Evolutionary conservation across 768 basidiomycete genomes (phyloP).

Genomic region (Russula foetens): DNA sequence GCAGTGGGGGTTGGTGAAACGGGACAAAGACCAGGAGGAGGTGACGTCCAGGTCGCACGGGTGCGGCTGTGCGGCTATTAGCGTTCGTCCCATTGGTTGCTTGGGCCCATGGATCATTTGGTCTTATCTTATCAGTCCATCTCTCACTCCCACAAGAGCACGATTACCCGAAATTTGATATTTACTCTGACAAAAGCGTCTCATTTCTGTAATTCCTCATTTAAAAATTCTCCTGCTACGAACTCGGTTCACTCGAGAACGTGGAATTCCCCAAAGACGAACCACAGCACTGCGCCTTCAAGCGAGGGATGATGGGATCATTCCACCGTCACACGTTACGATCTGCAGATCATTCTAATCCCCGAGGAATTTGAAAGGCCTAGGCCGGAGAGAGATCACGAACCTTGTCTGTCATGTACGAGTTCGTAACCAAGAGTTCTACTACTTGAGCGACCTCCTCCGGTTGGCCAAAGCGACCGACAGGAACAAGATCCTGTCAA

Average conservation of each 20-base stretch:
- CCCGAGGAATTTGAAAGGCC: neutral
- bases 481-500: conserved; percentile 37
- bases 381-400: conserved; percentile 7
- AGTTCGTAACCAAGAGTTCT: conserved; percentile 41
- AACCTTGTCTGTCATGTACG: conserved; percentile 53
- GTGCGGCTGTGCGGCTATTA: neutral
- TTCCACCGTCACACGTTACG: conserved; percentile 18
- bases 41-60: conserved; percentile 13
- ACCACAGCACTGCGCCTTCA: neutral
- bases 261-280: neutral
- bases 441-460: conserved; percentile 46
- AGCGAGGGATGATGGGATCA: conserved; percentile 17
- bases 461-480: conserved; percentile 43
- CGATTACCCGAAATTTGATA: neutral
- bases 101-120: neutral
- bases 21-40: conserved; percentile 16
- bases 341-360: conserved; percentile 1
- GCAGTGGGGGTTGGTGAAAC: conserved; percentile 2
- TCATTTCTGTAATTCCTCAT: neutral
- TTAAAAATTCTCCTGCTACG: neutral
- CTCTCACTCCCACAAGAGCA: no score
- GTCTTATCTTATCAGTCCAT: conserved; percentile 16
- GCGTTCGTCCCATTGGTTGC: conserved; percentile 8
- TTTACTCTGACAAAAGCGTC: neutral
- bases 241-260: neutral